Conservation (phyloP, 2,329 filamentous ascomycete genomes). For the Stagonosporopsis vannaccii region DNA sequence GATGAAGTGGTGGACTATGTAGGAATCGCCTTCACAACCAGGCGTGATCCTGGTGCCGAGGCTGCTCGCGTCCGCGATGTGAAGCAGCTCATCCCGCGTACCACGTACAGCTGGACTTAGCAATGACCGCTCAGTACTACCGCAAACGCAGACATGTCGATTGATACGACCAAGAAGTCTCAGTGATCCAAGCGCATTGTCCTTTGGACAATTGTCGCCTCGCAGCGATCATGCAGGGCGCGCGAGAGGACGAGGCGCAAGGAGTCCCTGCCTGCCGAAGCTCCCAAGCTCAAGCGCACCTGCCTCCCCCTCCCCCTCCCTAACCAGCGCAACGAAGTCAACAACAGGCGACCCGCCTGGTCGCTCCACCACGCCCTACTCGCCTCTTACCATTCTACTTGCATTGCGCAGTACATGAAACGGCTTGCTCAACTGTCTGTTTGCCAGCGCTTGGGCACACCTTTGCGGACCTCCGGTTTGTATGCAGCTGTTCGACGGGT, state of each 20-base stretch:
- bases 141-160: neutral
- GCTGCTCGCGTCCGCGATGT: neutral
- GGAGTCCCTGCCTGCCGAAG: conserved; percentile 1
- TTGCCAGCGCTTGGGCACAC: conserved; percentile 1
- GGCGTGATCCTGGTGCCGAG: neutral
- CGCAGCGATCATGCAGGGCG: neutral
- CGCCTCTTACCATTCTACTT: neutral
- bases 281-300: conserved; percentile 10
- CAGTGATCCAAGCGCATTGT: neutral
- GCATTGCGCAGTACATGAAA: conserved; percentile 6
- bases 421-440: conserved; percentile 6
- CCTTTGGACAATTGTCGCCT: neutral
- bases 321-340: neutral
- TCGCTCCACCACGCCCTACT: neutral
- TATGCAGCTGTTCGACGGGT: conserved; percentile 1
- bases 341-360: neutral
- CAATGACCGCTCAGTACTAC: neutral
- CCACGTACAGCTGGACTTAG: neutral
- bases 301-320: conserved; percentile 6
- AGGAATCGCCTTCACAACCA: too few relatives aligned
- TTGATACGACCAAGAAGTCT: neutral
- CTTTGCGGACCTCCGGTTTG: conserved; percentile 15
- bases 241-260: neutral
- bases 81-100: neutral
- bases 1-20: too few relatives aligned